A percentile compares a stretch with the other conserved stretches of the same genome.
phyloP scores from a whole-genome alignment of 2,329 filamentous ascomycete genomes.

The Trichoderma simmonsii region DNA sequence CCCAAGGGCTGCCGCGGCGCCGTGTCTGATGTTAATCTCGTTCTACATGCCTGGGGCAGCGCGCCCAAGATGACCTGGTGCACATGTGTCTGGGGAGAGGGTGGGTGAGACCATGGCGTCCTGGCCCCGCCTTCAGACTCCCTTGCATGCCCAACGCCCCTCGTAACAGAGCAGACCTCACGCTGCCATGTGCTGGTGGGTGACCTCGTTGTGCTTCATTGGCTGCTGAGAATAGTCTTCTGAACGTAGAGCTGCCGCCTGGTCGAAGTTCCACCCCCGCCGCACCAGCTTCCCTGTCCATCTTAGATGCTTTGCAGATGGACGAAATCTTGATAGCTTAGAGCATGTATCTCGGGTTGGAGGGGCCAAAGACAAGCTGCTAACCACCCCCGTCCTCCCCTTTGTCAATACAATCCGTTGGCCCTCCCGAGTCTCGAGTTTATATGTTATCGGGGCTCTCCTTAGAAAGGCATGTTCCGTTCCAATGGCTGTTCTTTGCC shows the following conservation, averaged over 20 bases:
- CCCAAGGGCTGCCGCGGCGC: slow-evolving; percentile 25
- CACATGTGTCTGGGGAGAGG: slow-evolving; percentile 21
- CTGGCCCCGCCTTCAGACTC: slow-evolving; percentile 32
- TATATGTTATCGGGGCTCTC: slow-evolving; percentile 36
- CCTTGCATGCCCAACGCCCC: slow-evolving; percentile 37
- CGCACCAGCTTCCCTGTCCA: slow-evolving; percentile 19
- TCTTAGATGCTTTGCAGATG: slow-evolving; percentile 30
- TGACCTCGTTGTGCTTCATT: slow-evolving; percentile 28
- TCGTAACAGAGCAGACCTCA: slow-evolving; percentile 33
- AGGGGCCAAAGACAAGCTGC: slow-evolving; percentile 24
- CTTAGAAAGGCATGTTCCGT: slow-evolving; percentile 33
- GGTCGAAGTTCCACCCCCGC: slow-evolving; percentile 22
- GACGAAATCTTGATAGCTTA: slow-evolving; percentile 30
- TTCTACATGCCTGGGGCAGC: slow-evolving; percentile 26
- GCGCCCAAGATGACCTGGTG: slow-evolving; percentile 20
- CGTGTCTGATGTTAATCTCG: slow-evolving; percentile 42
- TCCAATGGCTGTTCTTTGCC: slow-evolving; percentile 37
- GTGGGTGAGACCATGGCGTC: slow-evolving; percentile 28
- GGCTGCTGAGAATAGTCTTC: slow-evolving; percentile 24
- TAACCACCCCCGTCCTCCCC: slow-evolving; percentile 32
- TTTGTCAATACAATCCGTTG: slow-evolving; percentile 35
- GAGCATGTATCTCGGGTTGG: slow-evolving; percentile 28
- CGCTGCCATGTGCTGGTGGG: slow-evolving; percentile 37
- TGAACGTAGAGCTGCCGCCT: slow-evolving; percentile 27
- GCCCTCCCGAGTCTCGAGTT: slow-evolving; percentile 37